These are phyloP conservation scores for Heliosperma pusillum DNA, from an alignment of 148 eudicot genomes.

Conservation along the genomic window DNA sequence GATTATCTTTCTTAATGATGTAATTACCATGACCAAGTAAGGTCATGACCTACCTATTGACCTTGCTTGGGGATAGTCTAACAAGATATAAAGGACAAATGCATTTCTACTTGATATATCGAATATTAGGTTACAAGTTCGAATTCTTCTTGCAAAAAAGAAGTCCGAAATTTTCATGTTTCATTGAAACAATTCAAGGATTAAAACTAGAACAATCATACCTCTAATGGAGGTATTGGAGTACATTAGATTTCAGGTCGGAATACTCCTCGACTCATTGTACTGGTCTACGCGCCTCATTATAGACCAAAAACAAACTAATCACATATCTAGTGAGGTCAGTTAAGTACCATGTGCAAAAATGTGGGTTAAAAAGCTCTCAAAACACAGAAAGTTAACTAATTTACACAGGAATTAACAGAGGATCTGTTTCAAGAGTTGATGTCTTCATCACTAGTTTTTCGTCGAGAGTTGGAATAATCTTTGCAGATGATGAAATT, in stretches of 20 bases:
- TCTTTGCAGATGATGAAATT: slow-evolving; percentile 19
- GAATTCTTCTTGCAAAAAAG: no score
- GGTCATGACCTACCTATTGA: no score
- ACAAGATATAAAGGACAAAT: no score
- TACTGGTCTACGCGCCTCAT: not conserved
- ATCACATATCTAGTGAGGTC: not conserved
- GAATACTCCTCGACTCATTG: not conserved
- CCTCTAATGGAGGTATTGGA: not conserved
- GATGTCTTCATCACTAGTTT: slow-evolving; percentile 2
- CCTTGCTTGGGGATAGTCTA: no score
- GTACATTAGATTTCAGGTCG: not conserved
- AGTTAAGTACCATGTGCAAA: slow-evolving; percentile 6
- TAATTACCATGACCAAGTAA: no score
- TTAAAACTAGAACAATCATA: slow-evolving; percentile 4
- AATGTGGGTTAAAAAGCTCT: slow-evolving; percentile 27
- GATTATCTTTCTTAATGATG: no score
- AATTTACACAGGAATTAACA: slow-evolving; percentile 21
- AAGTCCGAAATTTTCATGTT: not conserved
- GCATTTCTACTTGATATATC: not conserved
- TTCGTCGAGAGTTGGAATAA: slow-evolving; percentile 26
- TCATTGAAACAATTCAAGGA: not conserved
- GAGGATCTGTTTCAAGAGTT: slow-evolving; percentile 55
- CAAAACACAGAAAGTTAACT: not conserved
- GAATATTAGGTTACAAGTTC: not conserved
- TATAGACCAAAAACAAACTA: slow-evolving; percentile 3